Base-by-base conservation (phyloP, 257 asterid genomes). In the Datura wrightii region DNA sequence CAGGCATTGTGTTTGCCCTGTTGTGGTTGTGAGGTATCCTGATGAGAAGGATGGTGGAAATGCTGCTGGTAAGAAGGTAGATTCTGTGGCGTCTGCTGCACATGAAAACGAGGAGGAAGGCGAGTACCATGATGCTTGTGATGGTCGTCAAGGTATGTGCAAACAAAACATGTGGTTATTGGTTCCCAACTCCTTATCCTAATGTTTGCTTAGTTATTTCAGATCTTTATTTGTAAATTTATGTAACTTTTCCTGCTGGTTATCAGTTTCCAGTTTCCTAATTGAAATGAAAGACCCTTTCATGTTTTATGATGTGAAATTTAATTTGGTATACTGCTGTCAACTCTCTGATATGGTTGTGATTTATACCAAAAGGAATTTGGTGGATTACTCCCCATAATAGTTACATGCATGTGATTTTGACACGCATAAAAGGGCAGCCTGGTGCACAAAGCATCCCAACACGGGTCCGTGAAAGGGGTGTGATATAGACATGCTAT, bases 1-100 rank as follows among this genome's bases (percentile, higher is more conserved):
- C 80, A 84, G 84, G 50, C 91, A 89, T 62, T 89, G 91, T 82
- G 91, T 87, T 60, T 89, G 91, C 31, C 91, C 90, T 76, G 90
- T 89, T 13, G 91, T 89, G 41, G 91, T 89, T 48, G 91, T 89
- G 59, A 89, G 91, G 80, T 89, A 86, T 50, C 91, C 90, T 52
- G 89, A 87, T 78, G 90, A 87, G 31, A 89, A 81, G 24, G 90
- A 87, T 48, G 86, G 59, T 3, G 86, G 79, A 31, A 69, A 34
- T 83, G 62, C 79, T 10, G 85, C 55, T 50, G 72, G 39, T 69
- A 82, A 59, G 42, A 66, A 34, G 15, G 85, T 54, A 16, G 87
- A 66, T 36, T 78, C 85, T 6, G 55, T 37, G 18, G 86, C 84
- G 13, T 48, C 84, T 19, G 84, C 39, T 41, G 72, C 67, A 13